Conservation (phyloP, 139 green algal genomes). For the Diplosphaera chodatii region DNA sequence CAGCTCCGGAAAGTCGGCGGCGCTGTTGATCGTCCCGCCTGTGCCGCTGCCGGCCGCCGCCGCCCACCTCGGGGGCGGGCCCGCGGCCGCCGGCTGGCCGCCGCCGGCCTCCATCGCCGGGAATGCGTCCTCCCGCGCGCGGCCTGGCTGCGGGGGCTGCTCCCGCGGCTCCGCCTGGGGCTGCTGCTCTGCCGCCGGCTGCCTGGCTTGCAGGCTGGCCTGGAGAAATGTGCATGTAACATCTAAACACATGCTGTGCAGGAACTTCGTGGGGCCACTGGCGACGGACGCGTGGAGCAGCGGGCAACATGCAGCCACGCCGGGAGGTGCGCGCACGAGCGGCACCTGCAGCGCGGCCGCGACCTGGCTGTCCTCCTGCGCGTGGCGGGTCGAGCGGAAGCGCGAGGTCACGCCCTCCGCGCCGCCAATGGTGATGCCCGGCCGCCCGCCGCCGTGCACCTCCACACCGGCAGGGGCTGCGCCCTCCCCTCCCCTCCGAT, state of each 20-base stretch:
- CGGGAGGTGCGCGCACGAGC: too few relatives aligned
- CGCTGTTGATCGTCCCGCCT: neutral
- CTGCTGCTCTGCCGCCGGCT: neutral
- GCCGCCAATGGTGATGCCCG: constrained; percentile 38
- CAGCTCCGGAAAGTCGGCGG: constrained; percentile 1
- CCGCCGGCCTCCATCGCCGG: constrained; percentile 32
- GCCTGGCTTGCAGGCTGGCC: constrained; percentile 30
- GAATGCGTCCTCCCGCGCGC: constrained; percentile 39
- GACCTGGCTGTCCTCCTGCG: constrained; percentile 6
- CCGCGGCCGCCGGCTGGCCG: too few relatives aligned
- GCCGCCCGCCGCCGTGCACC: constrained; percentile 4
- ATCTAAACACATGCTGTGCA: too few relatives aligned
- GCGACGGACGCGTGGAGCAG: too few relatives aligned
- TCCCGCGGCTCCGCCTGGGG: neutral
- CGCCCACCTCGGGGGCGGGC: neutral
- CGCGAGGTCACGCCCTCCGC: constrained; percentile 22
- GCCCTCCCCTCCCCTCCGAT: constrained; percentile 14
- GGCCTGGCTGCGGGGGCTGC: neutral
- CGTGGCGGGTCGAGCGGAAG: constrained; percentile 8
- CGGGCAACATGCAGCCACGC: too few relatives aligned
- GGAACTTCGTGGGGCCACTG: too few relatives aligned
- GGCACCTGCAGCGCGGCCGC: neutral
- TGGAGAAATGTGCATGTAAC: too few relatives aligned
- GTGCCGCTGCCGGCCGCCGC: too few relatives aligned
- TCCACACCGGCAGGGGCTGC: neutral